phyloP scores from a whole-genome alignment of 805 yeast species.

The Wickerhamiella brachini region DNA sequence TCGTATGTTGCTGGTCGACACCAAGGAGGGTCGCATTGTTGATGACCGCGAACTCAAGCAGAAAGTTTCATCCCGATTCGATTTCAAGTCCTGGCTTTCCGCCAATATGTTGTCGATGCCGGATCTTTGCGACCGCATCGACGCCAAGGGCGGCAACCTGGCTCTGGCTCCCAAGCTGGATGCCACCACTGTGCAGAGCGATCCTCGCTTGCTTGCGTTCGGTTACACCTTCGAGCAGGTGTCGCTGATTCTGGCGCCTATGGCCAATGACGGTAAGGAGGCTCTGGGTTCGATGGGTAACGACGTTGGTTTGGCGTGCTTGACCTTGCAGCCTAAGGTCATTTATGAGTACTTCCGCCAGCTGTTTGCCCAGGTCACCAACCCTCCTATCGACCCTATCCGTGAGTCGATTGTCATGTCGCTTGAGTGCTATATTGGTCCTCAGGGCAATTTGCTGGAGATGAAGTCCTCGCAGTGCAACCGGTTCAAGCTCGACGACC shows the following conservation, averaged over 20 bases:
- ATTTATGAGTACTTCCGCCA: slow-evolving; percentile 91
- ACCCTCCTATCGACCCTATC: slow-evolving; percentile 97
- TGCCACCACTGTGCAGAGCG: slow-evolving; percentile 46
- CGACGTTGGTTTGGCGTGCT: slow-evolving; percentile 88
- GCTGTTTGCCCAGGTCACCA: slow-evolving; percentile 94
- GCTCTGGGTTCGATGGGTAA: slow-evolving; percentile 98
- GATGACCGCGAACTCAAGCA: slow-evolving; percentile 82
- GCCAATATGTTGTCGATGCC: slow-evolving; percentile 77
- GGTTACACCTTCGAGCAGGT: slow-evolving; percentile 95
- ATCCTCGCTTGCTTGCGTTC: slow-evolving; percentile 71
- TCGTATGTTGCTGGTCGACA: slow-evolving; percentile 87
- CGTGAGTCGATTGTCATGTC: slow-evolving; percentile 96
- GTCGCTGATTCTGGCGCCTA: slow-evolving; percentile 70
- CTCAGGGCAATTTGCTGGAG: slow-evolving; percentile 93
- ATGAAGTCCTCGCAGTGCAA: slow-evolving; percentile 88
- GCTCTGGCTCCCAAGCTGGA: slow-evolving; percentile 16
- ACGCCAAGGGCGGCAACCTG: slow-evolving; percentile 24
- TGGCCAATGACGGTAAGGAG: slow-evolving; percentile 87
- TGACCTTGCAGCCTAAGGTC: slow-evolving; percentile 82
- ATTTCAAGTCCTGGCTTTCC: slow-evolving; percentile 86
- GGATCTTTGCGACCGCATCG: slow-evolving; percentile 52
- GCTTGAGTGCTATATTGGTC: slow-evolving; percentile 91
- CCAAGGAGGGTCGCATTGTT: slow-evolving; percentile 81
- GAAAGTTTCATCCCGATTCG: slow-evolving; percentile 66
- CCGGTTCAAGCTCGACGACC: slow-evolving; percentile 69